A percentile compares a stretch with the other conserved stretches of the same genome.
phyloP scores from a whole-genome alignment of 495 filamentous ascomycete genomes.

The Penicillium manginii region DNA sequence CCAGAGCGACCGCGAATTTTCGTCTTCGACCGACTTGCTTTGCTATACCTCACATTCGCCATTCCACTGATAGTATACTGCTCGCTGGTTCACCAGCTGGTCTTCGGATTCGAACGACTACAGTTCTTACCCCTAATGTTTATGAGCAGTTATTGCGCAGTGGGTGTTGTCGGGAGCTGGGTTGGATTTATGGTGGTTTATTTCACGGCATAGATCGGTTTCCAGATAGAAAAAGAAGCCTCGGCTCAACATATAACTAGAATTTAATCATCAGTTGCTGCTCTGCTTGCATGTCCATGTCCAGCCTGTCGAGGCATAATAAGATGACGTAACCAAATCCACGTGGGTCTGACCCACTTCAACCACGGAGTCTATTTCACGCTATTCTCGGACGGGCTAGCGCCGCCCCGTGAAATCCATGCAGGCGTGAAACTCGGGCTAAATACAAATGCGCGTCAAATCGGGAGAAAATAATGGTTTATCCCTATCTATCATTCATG shows the following conservation, averaged over 20 bases:
- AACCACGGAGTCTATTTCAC: conserved; percentile 37
- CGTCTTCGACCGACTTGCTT: conserved; percentile 86
- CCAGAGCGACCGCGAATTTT: conserved; percentile 75
- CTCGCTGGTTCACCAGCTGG: conserved; percentile 76
- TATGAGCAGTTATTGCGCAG: conserved; percentile 89
- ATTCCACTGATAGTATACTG: conserved; percentile 91
- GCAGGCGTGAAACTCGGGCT: conserved; percentile 28
- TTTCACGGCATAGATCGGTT: conserved; percentile 63
- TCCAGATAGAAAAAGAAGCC: background rate
- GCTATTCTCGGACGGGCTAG: conserved; percentile 34
- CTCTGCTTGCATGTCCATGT: background rate
- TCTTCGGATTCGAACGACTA: conserved; percentile 75
- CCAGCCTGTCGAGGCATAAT: background rate
- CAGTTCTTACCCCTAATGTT: conserved; percentile 98
- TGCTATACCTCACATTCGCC: conserved; percentile 82
- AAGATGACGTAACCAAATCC: conserved; percentile 36
- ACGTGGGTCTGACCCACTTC: conserved; percentile 42
- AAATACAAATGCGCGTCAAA: conserved; percentile 15
- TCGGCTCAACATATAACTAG: background rate
- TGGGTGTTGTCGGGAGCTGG: conserved; percentile 98
- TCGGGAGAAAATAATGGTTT: background rate
- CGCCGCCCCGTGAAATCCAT: conserved; percentile 24
- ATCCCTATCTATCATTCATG: background rate
- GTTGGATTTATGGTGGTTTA: conserved; percentile 93
- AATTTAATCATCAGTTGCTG: background rate